Evolutionary conservation across 2,329 filamentous ascomycete species (phyloP), one percentile per base, ranked within the genome.

Genomic region (Penicillium sp.): DNA sequence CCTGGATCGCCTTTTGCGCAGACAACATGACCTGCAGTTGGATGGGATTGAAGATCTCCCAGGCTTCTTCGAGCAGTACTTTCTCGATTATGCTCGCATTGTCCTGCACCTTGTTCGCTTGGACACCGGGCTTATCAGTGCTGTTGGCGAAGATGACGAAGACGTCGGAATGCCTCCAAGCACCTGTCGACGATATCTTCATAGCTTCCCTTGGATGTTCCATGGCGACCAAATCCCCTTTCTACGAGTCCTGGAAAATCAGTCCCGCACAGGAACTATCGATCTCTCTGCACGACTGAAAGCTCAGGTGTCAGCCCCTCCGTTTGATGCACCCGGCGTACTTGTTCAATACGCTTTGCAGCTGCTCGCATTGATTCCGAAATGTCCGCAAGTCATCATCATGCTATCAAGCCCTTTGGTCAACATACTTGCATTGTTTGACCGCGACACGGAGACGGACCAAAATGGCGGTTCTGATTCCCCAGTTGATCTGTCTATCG

Each of bases 51-150:
- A 64, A 11, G 67, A 66, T 4, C 57, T 63, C 7, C 70, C 70
- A 61, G 42, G 45, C 13, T 71, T 68, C 45, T 55, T 79, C n/a
- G 72, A 77, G 56, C 72, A 74, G 26, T 76, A 79, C 47, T 69
- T 79, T 46, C 61, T 73, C 13, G 64, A 69, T 38, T 80, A 70
- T 60, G 69, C 70, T 35, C 71, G 67, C 24, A 66, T 80, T 37
- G 63, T 75, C 5, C 61, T 77, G 14, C 76, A 76, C 42, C 64
- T 81, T 40, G 59, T 78, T 37, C 64, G 65, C 13, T 62, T 78
- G 52, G 79, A 81, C 58, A 71, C 62, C 18, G 44, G 62, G 26
- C 59, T 68, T n/a, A 56, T 80, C 50, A 60, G 58, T 14, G 58
- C 64, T 16, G 55, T 70, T 40, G 53, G 20, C 1, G 32, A 63